Conservation (phyloP, 305 asterid genomes). For the Rubia balearica region DNA sequence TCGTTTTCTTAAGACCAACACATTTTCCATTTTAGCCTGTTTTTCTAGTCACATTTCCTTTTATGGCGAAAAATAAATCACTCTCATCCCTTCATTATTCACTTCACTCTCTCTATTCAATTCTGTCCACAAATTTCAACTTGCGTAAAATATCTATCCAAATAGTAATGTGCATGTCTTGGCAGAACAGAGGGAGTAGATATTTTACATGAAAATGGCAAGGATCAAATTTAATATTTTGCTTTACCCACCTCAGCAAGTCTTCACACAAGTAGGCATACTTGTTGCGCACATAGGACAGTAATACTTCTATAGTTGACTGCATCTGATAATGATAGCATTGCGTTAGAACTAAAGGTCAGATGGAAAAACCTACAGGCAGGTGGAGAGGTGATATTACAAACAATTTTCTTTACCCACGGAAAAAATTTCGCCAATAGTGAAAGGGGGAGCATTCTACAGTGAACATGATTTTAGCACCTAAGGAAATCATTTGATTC, state of each 20-base stretch:
- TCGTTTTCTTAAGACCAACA: no score
- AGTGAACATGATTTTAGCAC: constrained; percentile 1
- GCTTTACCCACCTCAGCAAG: background rate
- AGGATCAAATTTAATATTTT: background rate
- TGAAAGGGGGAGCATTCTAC: background rate
- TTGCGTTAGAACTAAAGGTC: background rate
- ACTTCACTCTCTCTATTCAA: no score
- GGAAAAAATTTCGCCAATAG: background rate
- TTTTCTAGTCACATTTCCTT: no score
- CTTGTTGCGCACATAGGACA: background rate
- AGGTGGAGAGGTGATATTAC: background rate
- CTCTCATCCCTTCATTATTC: no score
- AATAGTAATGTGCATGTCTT: no score
- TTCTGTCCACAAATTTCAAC: no score
- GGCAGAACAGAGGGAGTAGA: no score
- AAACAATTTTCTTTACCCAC: background rate
- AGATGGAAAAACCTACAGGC: background rate
- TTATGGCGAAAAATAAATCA: no score
- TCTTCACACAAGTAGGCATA: background rate
- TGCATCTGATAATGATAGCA: background rate
- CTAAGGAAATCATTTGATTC: constrained; percentile 9
- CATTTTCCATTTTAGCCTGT: no score
- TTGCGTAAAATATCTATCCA: no score
- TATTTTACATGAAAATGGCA: constrained; percentile 2
- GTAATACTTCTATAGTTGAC: background rate